Evolutionary conservation across 73 alveolate genomes (phyloP).

Genomic region (Uronychia setigera): DNA sequence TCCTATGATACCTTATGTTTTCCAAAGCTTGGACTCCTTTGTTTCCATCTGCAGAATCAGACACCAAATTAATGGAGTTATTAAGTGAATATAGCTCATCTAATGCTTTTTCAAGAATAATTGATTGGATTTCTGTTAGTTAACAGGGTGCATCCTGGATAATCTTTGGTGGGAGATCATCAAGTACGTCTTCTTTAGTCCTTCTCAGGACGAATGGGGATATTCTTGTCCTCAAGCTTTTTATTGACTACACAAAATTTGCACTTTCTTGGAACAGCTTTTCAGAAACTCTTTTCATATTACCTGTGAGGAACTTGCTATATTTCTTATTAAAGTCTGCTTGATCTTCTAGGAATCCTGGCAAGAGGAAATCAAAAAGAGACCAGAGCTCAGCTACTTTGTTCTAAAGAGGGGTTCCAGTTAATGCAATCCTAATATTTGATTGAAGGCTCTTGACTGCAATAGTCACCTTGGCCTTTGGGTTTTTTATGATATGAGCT

Average conservation of each 20-base stretch:
- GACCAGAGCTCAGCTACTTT: conserved; percentile 99
- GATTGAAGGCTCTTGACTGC: conserved; percentile 84
- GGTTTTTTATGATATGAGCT: conserved; percentile 95
- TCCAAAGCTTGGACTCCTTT: conserved; percentile 29
- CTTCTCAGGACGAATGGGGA: conserved; percentile 97
- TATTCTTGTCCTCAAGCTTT: conserved; percentile 86
- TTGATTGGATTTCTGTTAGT: conserved; percentile 79
- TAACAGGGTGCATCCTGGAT: conserved; percentile 93
- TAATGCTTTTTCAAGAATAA: conserved; percentile 5
- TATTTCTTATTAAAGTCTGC: conserved; percentile 92
- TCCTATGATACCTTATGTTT: conserved; percentile 72
- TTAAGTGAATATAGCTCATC: conserved; percentile 46
- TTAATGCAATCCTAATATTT: conserved; percentile 90
- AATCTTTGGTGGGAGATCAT: conserved; percentile 96
- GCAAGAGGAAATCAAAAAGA: conserved; percentile 97
- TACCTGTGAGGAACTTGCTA: conserved; percentile 87
- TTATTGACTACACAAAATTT: conserved; percentile 79
- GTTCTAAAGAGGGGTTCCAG: conserved; percentile 99
- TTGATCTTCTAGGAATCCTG: conserved; percentile 98
- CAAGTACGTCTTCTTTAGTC: conserved; percentile 92
- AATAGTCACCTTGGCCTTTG: conserved; percentile 86
- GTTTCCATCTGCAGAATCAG: neutral
- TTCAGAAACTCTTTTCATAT: conserved; percentile 78
- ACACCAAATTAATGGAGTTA: conserved; percentile 21
- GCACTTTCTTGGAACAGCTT: conserved; percentile 86